A percentile compares a stretch with the other conserved stretches of the same genome.
These are phyloP conservation scores for Globisporangium nagaii DNA, from an alignment of 352 stramenopile genomes.

Conservation along the genomic window DNA sequence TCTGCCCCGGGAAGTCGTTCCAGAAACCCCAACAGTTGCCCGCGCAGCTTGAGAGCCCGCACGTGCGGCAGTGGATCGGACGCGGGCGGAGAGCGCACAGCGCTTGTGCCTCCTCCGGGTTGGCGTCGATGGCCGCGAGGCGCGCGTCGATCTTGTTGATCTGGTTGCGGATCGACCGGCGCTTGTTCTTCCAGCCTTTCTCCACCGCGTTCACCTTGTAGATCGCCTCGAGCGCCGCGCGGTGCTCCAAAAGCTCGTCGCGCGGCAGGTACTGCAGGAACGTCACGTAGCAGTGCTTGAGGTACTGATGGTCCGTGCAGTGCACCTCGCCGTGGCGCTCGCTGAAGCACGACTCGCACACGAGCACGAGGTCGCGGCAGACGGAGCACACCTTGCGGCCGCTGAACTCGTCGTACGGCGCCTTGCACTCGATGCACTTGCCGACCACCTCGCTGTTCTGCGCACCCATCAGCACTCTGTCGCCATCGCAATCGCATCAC, in stretches of 20 bases:
- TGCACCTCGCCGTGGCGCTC: conserved; percentile 57
- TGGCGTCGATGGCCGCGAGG: conserved; percentile 28
- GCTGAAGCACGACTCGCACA: conserved; percentile 62
- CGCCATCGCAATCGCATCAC: not conserved
- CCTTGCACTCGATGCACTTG: conserved; percentile 63
- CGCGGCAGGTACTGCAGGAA: conserved; percentile 64
- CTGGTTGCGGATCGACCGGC: conserved; percentile 65
- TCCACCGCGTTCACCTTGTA: conserved; percentile 35
- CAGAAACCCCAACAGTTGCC: conserved; percentile 78
- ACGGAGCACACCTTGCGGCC: conserved; percentile 67
- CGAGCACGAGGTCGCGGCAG: conserved; percentile 64
- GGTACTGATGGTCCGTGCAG: conserved; percentile 65
- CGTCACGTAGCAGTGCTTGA: conserved; percentile 69
- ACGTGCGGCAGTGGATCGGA: conserved; percentile 66
- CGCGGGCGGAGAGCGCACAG: conserved; percentile 22
- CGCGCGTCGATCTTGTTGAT: conserved; percentile 52
- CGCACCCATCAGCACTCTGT: conserved; percentile 53
- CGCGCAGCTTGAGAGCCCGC: conserved; percentile 38
- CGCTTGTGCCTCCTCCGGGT: conserved; percentile 33
- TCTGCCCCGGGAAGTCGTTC: conserved; percentile 33
- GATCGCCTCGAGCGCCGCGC: conserved; percentile 41
- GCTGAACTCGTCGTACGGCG: conserved; percentile 53
- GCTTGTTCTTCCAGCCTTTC: conserved; percentile 70
- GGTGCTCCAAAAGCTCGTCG: conserved; percentile 35
- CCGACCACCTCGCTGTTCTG: conserved; percentile 63